Evolutionary conservation across 75 land plant species (phyloP).

Genomic region (Larix kaempferi): DNA sequence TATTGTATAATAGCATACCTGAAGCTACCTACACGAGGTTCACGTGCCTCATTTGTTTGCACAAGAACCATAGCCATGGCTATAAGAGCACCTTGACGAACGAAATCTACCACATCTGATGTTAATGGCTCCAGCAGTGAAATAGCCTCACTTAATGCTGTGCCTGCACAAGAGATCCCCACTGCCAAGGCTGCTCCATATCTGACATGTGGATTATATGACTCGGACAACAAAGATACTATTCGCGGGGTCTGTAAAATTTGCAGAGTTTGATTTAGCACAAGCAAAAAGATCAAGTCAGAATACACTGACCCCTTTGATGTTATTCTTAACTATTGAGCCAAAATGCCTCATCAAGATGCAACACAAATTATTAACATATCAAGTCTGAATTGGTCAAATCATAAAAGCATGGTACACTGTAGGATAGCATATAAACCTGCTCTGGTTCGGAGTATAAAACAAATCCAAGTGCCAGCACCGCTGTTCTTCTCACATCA

Average conservation of each 20-base stretch:
- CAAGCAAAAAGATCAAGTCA: neutral
- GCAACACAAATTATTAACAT: neutral
- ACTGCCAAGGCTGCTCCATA: constrained; percentile 99
- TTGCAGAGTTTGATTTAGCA: neutral
- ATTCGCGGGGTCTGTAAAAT: constrained; percentile 88
- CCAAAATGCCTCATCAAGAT: neutral
- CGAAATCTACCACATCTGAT: constrained; percentile 98
- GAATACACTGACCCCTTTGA: neutral
- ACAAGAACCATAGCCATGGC: constrained; percentile 99
- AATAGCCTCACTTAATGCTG: constrained; percentile 92
- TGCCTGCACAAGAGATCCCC: constrained; percentile 98
- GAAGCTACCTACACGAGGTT: constrained; percentile 89
- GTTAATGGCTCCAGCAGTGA: constrained; percentile 95
- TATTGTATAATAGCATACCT: constrained; percentile 34
- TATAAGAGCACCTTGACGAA: constrained; percentile 97
- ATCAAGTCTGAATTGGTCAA: neutral
- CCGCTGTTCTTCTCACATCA: constrained; percentile 97
- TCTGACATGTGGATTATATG: constrained; percentile 96
- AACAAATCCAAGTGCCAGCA: constrained; percentile 96
- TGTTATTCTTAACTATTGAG: neutral
- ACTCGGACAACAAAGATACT: constrained; percentile 91
- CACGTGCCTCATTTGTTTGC: constrained; percentile 88
- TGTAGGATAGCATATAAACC: constrained; percentile 27
- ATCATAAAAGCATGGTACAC: neutral
- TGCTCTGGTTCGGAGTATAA: constrained; percentile 96